These are phyloP conservation scores for Andrographis paniculata DNA, from an alignment of 305 asterid species.

Conservation along the genomic window DNA sequence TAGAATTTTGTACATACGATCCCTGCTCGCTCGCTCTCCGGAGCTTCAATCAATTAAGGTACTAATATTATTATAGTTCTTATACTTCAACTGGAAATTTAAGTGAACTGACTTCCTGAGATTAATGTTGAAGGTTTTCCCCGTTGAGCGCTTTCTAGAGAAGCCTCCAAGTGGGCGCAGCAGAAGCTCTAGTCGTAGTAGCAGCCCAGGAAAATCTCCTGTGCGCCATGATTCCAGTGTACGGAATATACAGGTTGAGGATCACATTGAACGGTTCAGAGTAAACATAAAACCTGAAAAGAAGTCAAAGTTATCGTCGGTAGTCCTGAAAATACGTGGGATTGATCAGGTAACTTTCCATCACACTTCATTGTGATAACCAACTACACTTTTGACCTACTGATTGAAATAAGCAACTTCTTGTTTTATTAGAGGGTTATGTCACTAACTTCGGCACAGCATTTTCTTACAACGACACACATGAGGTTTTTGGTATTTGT, in stretches of 20 bases:
- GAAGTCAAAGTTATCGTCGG: conserved; percentile 94
- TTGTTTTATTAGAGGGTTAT: too few relatives aligned
- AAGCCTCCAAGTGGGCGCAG: conserved; percentile 84
- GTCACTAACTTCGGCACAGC: too few relatives aligned
- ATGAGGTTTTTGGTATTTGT: too few relatives aligned
- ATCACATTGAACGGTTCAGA: conserved; percentile 76
- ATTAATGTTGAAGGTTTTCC: conserved; percentile 54
- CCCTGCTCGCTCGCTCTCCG: conserved; percentile 97
- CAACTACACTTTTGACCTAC: conserved; percentile 5
- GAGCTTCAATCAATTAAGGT: conserved; percentile 99
- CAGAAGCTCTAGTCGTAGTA: conserved; percentile 94
- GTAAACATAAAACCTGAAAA: conserved; percentile 91
- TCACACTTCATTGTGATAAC: conserved; percentile 17
- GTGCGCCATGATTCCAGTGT: conserved; percentile 58
- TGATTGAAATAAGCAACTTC: too few relatives aligned
- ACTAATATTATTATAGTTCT: conserved; percentile 6
- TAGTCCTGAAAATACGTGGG: conserved; percentile 96
- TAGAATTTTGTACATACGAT: conserved; percentile 92
- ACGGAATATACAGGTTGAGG: conserved; percentile 64
- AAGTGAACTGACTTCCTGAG: neutral
- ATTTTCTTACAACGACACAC: too few relatives aligned
- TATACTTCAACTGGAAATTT: too few relatives aligned
- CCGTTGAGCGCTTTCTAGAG: conserved; percentile 91
- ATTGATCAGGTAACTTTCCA: conserved; percentile 79
- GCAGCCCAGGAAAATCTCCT: conserved; percentile 97